Percentiles rank a stretch among this genome's conserved stretches.
These are phyloP conservation scores for Zygoascus ofunaensis DNA, from an alignment of 805 yeast genomes.

Conservation along the genomic window DNA sequence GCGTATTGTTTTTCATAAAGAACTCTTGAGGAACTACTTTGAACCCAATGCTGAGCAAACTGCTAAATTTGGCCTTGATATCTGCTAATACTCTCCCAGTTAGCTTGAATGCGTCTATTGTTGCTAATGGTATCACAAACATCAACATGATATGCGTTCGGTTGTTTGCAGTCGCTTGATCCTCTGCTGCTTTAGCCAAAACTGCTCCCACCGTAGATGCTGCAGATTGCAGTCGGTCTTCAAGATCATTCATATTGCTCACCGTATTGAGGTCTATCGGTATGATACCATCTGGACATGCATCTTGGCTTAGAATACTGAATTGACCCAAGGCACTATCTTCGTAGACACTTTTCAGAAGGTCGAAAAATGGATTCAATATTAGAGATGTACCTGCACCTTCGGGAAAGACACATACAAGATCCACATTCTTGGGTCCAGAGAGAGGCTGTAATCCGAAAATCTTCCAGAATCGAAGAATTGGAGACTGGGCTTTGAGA, in stretches of 20 bases:
- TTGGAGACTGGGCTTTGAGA: constrained; percentile 30
- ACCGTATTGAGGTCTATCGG: constrained; percentile 2
- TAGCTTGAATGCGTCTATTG: constrained; percentile 1
- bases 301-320: constrained; percentile 11
- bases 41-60: constrained; percentile 13
- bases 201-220: background rate
- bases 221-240: background rate
- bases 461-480: constrained; percentile 32
- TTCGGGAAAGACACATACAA: constrained; percentile 24
- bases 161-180: background rate
- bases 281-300: constrained; percentile 10
- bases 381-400: constrained; percentile 20
- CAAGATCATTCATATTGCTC: background rate
- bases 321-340: constrained; percentile 28
- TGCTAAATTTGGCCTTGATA: constrained; percentile 14
- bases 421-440: constrained; percentile 23
- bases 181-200: background rate
- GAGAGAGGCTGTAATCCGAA: constrained; percentile 29
- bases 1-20: constrained; percentile 21
- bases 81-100: constrained; percentile 16
- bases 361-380: constrained; percentile 18
- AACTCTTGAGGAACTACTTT: constrained; percentile 16
- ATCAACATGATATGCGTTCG: constrained; percentile 11
- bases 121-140: constrained; percentile 17
- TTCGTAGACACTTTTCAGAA: constrained; percentile 27